A percentile compares a stretch with the other conserved stretches of the same genome.
phyloP scores from a whole-genome alignment of 768 basidiomycete genomes.

The Russula sp. region DNA sequence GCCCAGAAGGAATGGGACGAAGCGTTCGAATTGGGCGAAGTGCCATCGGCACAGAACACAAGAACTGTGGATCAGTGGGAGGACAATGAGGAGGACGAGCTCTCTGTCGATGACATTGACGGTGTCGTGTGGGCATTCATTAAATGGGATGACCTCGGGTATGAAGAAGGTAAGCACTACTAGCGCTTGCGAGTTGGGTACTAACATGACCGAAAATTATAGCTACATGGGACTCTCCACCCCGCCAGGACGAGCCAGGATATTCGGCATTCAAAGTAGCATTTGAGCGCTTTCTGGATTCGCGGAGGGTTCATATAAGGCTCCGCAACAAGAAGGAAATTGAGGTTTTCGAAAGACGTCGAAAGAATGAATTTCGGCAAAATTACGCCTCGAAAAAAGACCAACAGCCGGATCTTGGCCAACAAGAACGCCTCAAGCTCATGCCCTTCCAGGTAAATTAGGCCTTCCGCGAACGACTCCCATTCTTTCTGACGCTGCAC shows the following conservation, averaged over 20 bases:
- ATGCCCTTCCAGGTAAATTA: constrained; percentile 81
- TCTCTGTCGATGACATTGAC: constrained; percentile 52
- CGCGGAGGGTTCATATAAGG: constrained; percentile 59
- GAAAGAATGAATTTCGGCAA: constrained; percentile 52
- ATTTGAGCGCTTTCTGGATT: constrained; percentile 60
- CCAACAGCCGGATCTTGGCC: constrained; percentile 62
- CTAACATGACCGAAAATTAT: constrained; percentile 6
- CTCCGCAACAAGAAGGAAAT: constrained; percentile 45
- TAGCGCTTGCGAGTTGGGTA: constrained; percentile 8
- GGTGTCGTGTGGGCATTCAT: constrained; percentile 78
- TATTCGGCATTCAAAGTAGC: constrained; percentile 67
- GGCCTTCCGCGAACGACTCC: not conserved
- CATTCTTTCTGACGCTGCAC: constrained; percentile 9
- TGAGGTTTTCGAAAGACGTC: constrained; percentile 50
- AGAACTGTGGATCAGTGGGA: constrained; percentile 68
- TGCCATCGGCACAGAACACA: constrained; percentile 53
- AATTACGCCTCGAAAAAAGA: constrained; percentile 42
- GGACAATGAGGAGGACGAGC: constrained; percentile 39
- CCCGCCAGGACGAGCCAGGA: constrained; percentile 51
- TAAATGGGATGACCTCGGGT: constrained; percentile 93
- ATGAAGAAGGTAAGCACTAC: constrained; percentile 76
- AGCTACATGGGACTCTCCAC: constrained; percentile 96
- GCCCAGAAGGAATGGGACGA: constrained; percentile 34
- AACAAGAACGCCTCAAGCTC: constrained; percentile 57
- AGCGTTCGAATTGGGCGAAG: constrained; percentile 58